Base-by-base conservation (phyloP, 148 eudicot genomes). In the Pouteria glomerata region DNA sequence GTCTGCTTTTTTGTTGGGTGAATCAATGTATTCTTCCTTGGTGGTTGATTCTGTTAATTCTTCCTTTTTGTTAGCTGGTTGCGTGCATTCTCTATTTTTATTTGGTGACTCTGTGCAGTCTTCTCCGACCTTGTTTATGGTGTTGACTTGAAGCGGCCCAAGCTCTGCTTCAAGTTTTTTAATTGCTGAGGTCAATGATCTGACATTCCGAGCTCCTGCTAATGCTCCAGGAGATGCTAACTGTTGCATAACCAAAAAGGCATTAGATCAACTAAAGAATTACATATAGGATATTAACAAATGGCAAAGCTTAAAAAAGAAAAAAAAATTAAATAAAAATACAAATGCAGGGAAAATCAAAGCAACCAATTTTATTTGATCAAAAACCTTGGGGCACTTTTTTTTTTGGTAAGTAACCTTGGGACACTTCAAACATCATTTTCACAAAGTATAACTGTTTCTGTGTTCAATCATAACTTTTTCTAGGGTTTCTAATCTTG, bases 111-210 rank as follows among this genome's bases (percentile, higher is more conserved):
- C 76, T 7, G 73, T 41, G 10, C 29, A 58, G 21, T 52, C 18
- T 61, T 59, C 73, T 30, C 27, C 42, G 41, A 47, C 72, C 18
- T 69, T 45, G 51, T 58, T 16, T 39, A 69, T 65, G 56, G 35
- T 57, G 51, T 66, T 74, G 47, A 76, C 55, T 70, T 83, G 70
- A 34, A 86, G 70, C 51, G 97, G 93, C 5, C 87, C 91, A 53
- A 91, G 84, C 72, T 80, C 76, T 44, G 82, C 80, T 76, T 91
- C 98, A 57, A 88, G 70, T 37, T 84, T 84, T 85, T 85, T 91
- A 58, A 91, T 80, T 31, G 69, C 56, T 60, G 35, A 74, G 18
- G 84, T 84, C 57, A 94, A 86, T 63, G 83, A 71, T 81, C 97
- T 83, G 69, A 83, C 93, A 75, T 89, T 90, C 68, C 88, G 90